Conservation (phyloP, 345 rosid genomes). For the Sisymbrium irio region DNA sequence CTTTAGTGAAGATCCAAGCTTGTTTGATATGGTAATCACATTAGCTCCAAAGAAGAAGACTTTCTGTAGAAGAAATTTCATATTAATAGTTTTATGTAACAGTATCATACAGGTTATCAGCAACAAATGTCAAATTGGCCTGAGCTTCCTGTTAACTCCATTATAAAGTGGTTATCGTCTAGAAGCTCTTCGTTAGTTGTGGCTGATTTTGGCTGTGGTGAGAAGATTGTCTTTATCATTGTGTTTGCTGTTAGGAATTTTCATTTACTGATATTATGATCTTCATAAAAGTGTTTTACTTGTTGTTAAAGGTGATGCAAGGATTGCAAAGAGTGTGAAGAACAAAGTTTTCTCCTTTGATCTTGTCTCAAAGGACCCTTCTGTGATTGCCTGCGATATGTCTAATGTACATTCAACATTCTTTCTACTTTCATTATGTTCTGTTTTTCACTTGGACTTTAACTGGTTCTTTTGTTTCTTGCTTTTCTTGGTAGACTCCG, state of each 20-base stretch:
- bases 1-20: constrained; percentile 71
- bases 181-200: constrained; percentile 68
- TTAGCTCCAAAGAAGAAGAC: not conserved
- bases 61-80: not conserved
- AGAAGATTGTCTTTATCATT: constrained; percentile 39
- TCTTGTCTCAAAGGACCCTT: constrained; percentile 78
- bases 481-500: constrained; percentile 50
- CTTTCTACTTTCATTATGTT: not conserved
- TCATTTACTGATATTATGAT: not conserved
- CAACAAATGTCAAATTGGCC: constrained; percentile 98
- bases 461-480: not conserved
- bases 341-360: constrained; percentile 92
- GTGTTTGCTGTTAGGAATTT: not conserved
- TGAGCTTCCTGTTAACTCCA: constrained; percentile 75
- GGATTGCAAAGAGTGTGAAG: constrained; percentile 73
- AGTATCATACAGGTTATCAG: constrained; percentile 97
- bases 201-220: constrained; percentile 99
- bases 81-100: not conserved
- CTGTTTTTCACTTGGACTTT: not conserved
- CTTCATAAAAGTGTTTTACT: not conserved
- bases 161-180: constrained; percentile 61
- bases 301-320: constrained; percentile 68
- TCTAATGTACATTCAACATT: constrained; percentile 51
- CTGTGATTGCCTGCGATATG: constrained; percentile 90
- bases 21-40: constrained; percentile 71